Evolutionary conservation across 805 yeast species (phyloP).

Genomic region (Debaryomyces maramus): DNA sequence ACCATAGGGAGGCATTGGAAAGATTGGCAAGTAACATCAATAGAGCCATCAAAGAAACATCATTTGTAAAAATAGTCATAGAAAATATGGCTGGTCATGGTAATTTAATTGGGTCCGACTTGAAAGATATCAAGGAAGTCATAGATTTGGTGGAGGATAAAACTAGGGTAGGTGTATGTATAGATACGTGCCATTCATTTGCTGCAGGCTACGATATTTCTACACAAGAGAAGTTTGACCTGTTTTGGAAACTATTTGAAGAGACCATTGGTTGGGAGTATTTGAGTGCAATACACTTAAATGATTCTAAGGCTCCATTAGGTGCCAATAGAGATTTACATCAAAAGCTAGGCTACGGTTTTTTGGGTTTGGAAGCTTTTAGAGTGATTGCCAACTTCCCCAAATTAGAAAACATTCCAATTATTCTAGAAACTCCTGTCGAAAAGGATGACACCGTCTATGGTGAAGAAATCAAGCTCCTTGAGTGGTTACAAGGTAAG

Average conservation of each 20-base stretch:
- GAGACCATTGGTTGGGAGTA: conserved; percentile 70
- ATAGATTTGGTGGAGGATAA: conserved; percentile 80
- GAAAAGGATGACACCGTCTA: conserved; percentile 62
- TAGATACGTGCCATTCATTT: conserved; percentile 94
- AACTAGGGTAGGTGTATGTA: conserved; percentile 87
- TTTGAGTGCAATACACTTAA: conserved; percentile 79
- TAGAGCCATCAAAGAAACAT: conserved; percentile 69
- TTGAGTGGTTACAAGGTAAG: conserved; percentile 78
- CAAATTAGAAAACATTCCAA: conserved; percentile 65
- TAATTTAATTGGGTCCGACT: conserved; percentile 76
- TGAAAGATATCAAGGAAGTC: conserved; percentile 74
- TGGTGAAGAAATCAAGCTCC: conserved; percentile 77
- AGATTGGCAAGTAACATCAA: conserved; percentile 80
- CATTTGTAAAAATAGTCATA: conserved; percentile 80
- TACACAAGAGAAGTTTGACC: conserved; percentile 53
- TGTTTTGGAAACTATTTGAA: conserved; percentile 80
- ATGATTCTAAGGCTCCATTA: conserved; percentile 93
- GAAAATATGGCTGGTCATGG: conserved; percentile 99
- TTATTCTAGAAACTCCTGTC: conserved; percentile 85
- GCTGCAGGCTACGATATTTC: conserved; percentile 94
- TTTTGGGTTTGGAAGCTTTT: conserved; percentile 83
- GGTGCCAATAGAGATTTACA: conserved; percentile 91
- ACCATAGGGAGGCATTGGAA: conserved; percentile 61
- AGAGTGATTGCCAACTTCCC: conserved; percentile 70
- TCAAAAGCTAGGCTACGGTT: conserved; percentile 86